Conservation (phyloP, 306 rosid genomes). For the Trichosanthes cucumerina region DNA sequence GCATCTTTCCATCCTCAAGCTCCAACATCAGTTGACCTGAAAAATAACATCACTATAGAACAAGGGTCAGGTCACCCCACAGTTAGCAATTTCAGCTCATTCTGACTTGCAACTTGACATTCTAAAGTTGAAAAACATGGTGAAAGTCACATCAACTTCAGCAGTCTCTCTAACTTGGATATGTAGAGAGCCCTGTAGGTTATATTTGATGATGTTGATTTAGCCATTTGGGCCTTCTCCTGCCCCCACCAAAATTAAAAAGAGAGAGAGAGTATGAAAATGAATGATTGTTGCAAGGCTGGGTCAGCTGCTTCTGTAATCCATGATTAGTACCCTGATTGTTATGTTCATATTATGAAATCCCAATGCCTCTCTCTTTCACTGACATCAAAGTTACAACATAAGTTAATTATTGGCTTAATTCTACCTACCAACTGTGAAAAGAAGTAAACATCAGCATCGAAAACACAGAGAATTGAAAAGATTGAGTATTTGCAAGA, state of each 20-base stretch:
- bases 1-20: conserved; percentile 6
- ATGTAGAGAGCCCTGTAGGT: neutral
- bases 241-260: conserved; percentile 2
- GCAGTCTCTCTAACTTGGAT: neutral
- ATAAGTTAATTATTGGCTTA: neutral
- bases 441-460: neutral
- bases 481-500: neutral
- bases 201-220: conserved; percentile 6
- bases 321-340: conserved; percentile 5
- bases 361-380: neutral
- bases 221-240: conserved; percentile 7
- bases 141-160: conserved; percentile 9
- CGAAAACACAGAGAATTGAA: neutral
- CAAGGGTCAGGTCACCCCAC: neutral
- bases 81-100: neutral
- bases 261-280: neutral
- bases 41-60: neutral
- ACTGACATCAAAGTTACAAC: conserved; percentile 5
- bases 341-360: conserved; percentile 12
- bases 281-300: conserved; percentile 11
- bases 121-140: conserved; percentile 6
- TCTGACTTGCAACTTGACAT: conserved; percentile 7
- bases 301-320: conserved; percentile 10
- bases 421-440: neutral
- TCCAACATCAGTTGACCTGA: conserved; percentile 8